Evolutionary conservation across 2,329 filamentous ascomycete species (phyloP).

Genomic region (Sarocladium brachiariae): DNA sequence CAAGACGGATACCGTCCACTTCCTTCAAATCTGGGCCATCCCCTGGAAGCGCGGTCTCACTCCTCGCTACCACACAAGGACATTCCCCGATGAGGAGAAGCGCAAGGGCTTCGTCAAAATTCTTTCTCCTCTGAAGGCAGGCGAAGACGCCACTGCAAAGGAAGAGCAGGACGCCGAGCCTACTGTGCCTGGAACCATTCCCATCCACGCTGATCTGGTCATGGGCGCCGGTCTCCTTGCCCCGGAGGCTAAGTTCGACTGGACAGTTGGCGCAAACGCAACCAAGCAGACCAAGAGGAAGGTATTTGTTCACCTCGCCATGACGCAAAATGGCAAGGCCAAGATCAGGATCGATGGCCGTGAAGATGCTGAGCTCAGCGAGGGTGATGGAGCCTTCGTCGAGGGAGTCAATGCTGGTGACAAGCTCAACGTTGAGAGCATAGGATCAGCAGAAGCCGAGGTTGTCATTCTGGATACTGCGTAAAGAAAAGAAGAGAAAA

Average conservation of each 20-base stretch:
- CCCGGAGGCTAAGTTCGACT: constrained; percentile 59
- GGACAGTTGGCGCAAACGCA: constrained; percentile 59
- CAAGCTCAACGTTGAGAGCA: constrained; percentile 56
- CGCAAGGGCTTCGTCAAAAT: constrained; percentile 64
- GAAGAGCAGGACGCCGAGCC: constrained; percentile 61
- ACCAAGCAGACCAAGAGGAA: constrained; percentile 54
- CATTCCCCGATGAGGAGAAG: constrained; percentile 69
- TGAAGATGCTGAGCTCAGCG: constrained; percentile 57
- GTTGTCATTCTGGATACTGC: constrained; percentile 62
- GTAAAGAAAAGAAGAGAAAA: constrained; percentile 23
- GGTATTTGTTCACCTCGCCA: constrained; percentile 74
- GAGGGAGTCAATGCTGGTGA: constrained; percentile 58
- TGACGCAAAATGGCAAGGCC: constrained; percentile 69
- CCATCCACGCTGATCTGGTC: constrained; percentile 75
- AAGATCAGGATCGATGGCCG: constrained; percentile 62
- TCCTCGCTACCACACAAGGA: constrained; percentile 69
- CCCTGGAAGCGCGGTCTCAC: constrained; percentile 67
- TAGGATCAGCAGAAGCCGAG: constrained; percentile 63
- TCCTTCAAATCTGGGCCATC: constrained; percentile 82
- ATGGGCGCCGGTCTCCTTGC: constrained; percentile 74
- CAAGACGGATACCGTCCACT: constrained; percentile 64
- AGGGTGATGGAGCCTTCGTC: constrained; percentile 79
- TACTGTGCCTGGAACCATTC: constrained; percentile 59
- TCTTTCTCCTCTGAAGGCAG: constrained; percentile 65
- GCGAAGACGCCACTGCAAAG: constrained; percentile 51